Evolutionary conservation across 164 flowering plant genomes (phyloP), one percentile per base, ranked within the genome.

Genomic region (Aristolochia californica): DNA sequence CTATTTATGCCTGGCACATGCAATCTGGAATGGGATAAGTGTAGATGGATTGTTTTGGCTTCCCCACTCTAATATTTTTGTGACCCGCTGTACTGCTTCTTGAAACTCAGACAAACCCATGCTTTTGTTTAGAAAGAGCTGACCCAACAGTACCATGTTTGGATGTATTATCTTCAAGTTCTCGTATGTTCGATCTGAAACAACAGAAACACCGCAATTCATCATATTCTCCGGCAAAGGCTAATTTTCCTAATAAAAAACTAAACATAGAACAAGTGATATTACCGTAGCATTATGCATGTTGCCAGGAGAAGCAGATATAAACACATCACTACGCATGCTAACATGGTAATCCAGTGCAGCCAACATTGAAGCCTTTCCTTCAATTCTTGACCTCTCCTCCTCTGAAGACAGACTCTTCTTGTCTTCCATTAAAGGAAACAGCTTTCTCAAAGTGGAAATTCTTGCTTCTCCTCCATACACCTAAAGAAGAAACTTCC

Each of bases 291-390:
- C 97, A 74, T 94, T 94, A 75, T 94, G 99, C 99, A 94, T 94
- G 59, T 94, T 94, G 58, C 99, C 99, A 0, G 97, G 99, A 25
- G 99, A 94, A 43, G 99, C 99, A 23, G 99, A 94, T 64, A 94
- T 75, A 79, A 94, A 94, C 54, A 94, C 81, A 72, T 94, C 96
- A 61, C 99, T 90, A 45, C 83, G 90, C 90, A 94, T 80, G 84
- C 93, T 75, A 47, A 94, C 90, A 59, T 90, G 80, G 62, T 94
- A 94, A 69, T 94, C 97, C 47, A 94, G 69, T 13, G 99, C 99
- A 63, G 99, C 97, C 30, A 87, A 71, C 57, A 94, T 50, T 45
- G 99, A 94, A 66, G 99, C 99, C 70, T 85, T 94, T 59, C 95
- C 97, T 65, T 80, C 75, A 2, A 85, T 79, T 51, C 65, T 74